These are phyloP conservation scores for Groenewaldozyma sp. DNA, from an alignment of 1,139 yeast genomes.

Conservation along the genomic window DNA sequence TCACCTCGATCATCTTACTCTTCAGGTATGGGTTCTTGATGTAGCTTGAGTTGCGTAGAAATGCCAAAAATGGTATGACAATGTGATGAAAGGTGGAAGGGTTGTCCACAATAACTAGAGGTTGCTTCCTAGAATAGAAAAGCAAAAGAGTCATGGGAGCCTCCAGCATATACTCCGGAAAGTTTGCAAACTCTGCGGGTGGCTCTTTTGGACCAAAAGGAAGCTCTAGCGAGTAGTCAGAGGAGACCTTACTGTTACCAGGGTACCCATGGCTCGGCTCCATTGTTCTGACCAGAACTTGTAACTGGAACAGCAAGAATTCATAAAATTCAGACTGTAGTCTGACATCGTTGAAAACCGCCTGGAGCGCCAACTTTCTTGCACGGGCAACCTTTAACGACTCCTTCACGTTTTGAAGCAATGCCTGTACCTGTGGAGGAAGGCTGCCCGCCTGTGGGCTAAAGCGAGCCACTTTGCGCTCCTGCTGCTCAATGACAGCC, in stretches of 20 bases:
- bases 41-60: conserved; percentile 76
- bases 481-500: conserved; percentile 42
- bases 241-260: conserved; percentile 23
- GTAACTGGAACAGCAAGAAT: conserved; percentile 64
- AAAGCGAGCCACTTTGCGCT: conserved; percentile 42
- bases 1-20: conserved; percentile 68
- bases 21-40: conserved; percentile 92
- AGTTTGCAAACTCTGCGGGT: conserved; percentile 60
- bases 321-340: conserved; percentile 51
- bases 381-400: conserved; percentile 36
- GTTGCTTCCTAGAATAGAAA: conserved; percentile 37
- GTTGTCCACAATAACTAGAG: conserved; percentile 21
- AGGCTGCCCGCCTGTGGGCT: conserved; percentile 17
- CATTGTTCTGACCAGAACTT: conserved; percentile 59
- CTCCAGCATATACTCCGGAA: conserved; percentile 81
- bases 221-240: no score
- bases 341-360: conserved; percentile 14
- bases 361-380: conserved; percentile 19
- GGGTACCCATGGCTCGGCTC: conserved; percentile 69
- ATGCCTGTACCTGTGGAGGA: conserved; percentile 18
- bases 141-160: conserved; percentile 46
- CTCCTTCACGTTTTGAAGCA: conserved; percentile 37
- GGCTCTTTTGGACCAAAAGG: conserved; percentile 52
- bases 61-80: conserved; percentile 62
- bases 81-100: conserved; percentile 26